Base-by-base conservation (phyloP, 2,329 filamentous ascomycete genomes). In the Phyllosticta capitalensis region DNA sequence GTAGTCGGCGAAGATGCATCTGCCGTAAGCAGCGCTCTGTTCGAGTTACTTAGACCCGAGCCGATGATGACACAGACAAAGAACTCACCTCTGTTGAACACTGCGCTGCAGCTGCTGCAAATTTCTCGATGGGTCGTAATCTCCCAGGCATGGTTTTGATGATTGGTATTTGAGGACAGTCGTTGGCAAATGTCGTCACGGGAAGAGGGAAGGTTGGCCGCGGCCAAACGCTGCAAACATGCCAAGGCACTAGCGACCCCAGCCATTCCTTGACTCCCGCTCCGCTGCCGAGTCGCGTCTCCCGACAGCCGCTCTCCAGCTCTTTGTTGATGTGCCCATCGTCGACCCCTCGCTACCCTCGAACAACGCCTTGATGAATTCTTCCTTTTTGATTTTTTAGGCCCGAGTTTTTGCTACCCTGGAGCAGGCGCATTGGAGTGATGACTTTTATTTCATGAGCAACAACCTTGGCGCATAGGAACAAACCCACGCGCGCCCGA, bases 1-100 rank as follows among this genome's bases (percentile, higher is more conserved):
- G 75, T 95, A 97, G 70, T 97, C 92, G 48, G 84, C 83, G 55
- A 92, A 82, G 64, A 99, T 86, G 71, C 94, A 99, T 78, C 91
- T 92, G 65, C 92, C 94, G 69, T 97, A 99, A 12, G 83, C 79
- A 2, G 90, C 81, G 56, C 90, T 88, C 92, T 97, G 63, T 24
- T 22, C 10, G 45, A 9, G 48, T 12, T 22, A 24, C 50, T 24
- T 58, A 53, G 20, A 54, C 26, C 49, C 21, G 51, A 51, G n/a
- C 19, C 17, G 9, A 33, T 20, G 33, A n/a, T 1, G 21, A 5
- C 9, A 5, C 3, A 10, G n/a, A 3, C 1, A 2, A 45, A 33
- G 5, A 38, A 54, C 72, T 48, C 72, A 87, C 86, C 78, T 89
- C 85, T 55, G 77, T 74, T 7, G 83, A 82, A 72, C 86, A 89